Percentiles rank a stretch among this genome's conserved stretches.
phyloP scores from a whole-genome alignment of 176 grass and related monocot species.

The Elaeis guineensis region DNA sequence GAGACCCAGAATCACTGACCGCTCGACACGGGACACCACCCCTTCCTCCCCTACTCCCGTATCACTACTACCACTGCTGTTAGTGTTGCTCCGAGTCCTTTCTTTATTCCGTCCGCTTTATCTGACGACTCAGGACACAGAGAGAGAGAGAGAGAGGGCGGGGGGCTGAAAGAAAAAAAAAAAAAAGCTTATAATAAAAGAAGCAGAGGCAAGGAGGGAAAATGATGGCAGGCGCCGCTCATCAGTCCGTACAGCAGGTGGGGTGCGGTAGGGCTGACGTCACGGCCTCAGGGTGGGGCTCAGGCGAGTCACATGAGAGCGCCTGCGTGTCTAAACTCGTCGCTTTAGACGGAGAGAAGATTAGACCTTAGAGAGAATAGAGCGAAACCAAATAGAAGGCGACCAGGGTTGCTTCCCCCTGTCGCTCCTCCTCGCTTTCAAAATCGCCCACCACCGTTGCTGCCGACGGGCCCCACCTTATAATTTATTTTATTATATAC shows the following conservation, averaged over 20 bases:
- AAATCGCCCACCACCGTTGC: neutral
- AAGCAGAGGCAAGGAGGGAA: neutral
- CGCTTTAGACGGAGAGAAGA: conserved; percentile 47
- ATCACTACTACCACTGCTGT: no score
- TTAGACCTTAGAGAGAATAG: no score
- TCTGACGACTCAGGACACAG: neutral
- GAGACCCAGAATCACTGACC: no score
- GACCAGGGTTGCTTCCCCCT: conserved; percentile 21
- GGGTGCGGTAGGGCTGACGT: conserved; percentile 80
- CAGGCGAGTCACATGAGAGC: conserved; percentile 7
- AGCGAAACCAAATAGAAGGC: no score
- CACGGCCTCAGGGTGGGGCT: conserved; percentile 6
- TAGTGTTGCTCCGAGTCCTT: no score
- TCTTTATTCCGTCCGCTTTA: neutral
- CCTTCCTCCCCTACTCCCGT: no score
- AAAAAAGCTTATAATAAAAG: neutral
- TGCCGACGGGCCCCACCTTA: no score
- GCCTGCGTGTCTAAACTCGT: conserved; percentile 37
- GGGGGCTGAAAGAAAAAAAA: no score
- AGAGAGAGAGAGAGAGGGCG: neutral
- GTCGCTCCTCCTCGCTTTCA: conserved; percentile 15
- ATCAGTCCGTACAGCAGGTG: conserved; percentile 23
- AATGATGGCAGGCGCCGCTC: conserved; percentile 38
- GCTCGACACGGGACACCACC: no score
- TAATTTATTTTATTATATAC: no score